Evolutionary conservation across 345 rosid genomes (phyloP), one percentile per base, ranked within the genome.

Genomic region (Gossypium anomalum): DNA sequence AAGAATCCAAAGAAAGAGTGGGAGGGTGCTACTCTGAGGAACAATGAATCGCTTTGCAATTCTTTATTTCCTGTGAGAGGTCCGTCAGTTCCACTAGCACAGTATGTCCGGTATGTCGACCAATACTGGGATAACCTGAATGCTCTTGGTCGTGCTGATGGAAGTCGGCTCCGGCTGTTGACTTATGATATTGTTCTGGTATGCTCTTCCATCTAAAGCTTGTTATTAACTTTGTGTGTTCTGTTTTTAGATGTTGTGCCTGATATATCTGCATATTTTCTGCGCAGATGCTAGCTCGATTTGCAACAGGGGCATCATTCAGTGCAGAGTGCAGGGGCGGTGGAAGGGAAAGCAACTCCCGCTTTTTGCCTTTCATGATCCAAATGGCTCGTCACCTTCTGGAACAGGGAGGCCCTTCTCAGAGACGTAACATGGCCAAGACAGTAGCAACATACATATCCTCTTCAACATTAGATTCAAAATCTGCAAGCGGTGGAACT

Each of bases 1-100:
- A 93, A n/a, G 84, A 95, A 80, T 78, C 98, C 98, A 5, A 95
- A 95, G 91, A 95, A 95, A 90, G 99, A 95, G 87, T 95, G 99
- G 99, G 99, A 95, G 78, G 99, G 99, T 51, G 99, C 99, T 67
- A 85, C 97, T 52, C 88, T 91, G 57, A 87, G 98, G 70, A 95
- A 95, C 87, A 95, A 93, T 70, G 99, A 88, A 83, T 95, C 93
- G 64, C 98, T 93, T 59, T 95, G 99, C 89, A 95, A 93, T 83
- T 90, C 99, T 55, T 83, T 95, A 25, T 95, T 95, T 84, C 99
- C 99, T 25, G 87, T 90, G 38, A 90, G 92, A 81, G 97, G 98
- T 70, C 98, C 97, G 43, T 91, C 87, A 11, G 90, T 91, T 77
- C 94, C 97, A 59, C 70, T 85, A 43, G 82, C 87, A 9, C 99